These are phyloP conservation scores for Alternaria novae-zelandiae DNA, from an alignment of 2,329 filamentous ascomycete genomes.

Conservation along the genomic window DNA sequence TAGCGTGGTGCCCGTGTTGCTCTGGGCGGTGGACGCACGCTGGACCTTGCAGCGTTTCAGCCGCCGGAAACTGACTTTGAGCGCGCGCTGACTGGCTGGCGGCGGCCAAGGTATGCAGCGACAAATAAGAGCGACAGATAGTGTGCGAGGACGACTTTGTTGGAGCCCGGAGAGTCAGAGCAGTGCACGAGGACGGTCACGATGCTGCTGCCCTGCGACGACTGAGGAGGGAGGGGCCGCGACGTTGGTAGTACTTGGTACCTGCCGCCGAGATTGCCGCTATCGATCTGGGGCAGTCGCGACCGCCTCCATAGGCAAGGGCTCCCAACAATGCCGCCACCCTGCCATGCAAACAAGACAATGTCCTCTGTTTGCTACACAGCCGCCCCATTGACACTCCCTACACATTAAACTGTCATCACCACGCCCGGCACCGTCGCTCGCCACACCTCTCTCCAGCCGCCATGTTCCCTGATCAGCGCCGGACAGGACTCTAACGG, in stretches of 20 bases:
- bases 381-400: background rate
- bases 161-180: conserved; percentile 22
- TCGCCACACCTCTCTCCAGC: background rate
- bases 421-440: background rate
- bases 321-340: background rate
- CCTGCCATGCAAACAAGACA: background rate
- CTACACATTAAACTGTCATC: background rate
- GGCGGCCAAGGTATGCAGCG: conserved; percentile 28
- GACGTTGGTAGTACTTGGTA: conserved; percentile 10
- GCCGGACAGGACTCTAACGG: background rate
- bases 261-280: conserved; percentile 25
- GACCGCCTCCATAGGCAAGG: background rate
- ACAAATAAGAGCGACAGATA: conserved; percentile 29
- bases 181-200: conserved; percentile 11
- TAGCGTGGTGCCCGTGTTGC: conserved; percentile 24
- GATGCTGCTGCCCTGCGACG: conserved; percentile 5
- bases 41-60: conserved; percentile 47
- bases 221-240: background rate
- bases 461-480: conserved; percentile 3
- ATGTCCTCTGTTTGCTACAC: background rate
- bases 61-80: conserved; percentile 27
- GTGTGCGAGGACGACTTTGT: conserved; percentile 25
- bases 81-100: conserved; percentile 29
- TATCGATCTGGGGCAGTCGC: conserved; percentile 16
- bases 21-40: conserved; percentile 30